Base-by-base conservation (phyloP, 805 yeast genomes). In the Metschnikowia orientalis region DNA sequence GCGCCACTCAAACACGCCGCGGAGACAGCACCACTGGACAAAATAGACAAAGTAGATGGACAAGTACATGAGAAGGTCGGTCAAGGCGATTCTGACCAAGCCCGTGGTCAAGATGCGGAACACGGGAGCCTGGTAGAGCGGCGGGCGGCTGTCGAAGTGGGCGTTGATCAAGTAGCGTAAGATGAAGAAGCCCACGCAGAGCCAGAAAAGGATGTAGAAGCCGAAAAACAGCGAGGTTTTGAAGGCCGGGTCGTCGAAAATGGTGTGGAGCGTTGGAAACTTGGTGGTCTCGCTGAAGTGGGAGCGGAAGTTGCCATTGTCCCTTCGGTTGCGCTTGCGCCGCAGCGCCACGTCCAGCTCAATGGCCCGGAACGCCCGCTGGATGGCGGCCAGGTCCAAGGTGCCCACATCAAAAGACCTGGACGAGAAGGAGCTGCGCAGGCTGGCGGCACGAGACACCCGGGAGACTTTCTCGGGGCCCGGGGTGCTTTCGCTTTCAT, bases 121-220 rank as follows among this genome's bases (percentile, higher is more conserved):
- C 12, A 92, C 71, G 21, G 77, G 75, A 18, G 78, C 72, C 17
- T 73, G 63, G 30, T 68, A 53, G 7, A 75, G 30, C 6, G 60
- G 44, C 7, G 79, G 75, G 16, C 69, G 53, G 18, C 55, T 53
- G 8, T 55, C 58, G 23, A 71, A 41, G 47, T 73, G 73, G 44
- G 80, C 75, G 37, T 76, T 71, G 11, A 79, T 61, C 6, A 78
- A 48, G 13, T 71, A 70, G 37, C 77, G 75, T 18, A 77, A 47
- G 37, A 77, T 70, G 23, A 71, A 54, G 35, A 80, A 66, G 16
- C 72, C 78, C 4, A 79, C 71, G 4, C 75, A 73, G 34, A 84
- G 60, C 95, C 95, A 86, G 41, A 78, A 76, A 30, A 88, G 70
- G 4, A 86, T 80, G 55, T 78, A 90, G 39, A 92, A 71, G 2